A percentile compares a stretch with the other conserved stretches of the same genome.
These are phyloP conservation scores for Rhizophagus clarus DNA, from an alignment of 192 early-diverging fungal species.

Conservation along the genomic window DNA sequence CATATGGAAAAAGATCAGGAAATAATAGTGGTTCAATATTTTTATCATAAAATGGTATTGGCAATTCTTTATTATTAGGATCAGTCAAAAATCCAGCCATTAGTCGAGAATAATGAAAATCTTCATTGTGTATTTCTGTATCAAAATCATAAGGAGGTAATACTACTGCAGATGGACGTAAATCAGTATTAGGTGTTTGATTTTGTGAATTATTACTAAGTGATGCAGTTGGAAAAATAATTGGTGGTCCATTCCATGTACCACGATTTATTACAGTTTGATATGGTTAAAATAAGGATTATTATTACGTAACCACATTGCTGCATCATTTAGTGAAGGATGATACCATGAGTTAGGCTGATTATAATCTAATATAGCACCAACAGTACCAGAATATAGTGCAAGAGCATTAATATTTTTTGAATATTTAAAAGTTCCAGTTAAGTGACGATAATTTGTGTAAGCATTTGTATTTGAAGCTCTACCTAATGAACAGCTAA, in stretches of 20 bases:
- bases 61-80: background rate
- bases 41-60: background rate
- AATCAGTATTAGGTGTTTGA: background rate
- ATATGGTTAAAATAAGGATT: background rate
- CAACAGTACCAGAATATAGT: background rate
- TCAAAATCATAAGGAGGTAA: conserved; percentile 6
- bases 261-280: background rate
- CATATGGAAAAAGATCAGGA: conserved; percentile 2
- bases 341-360: background rate
- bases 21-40: background rate
- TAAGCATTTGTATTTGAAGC: background rate
- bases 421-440: background rate
- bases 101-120: background rate
- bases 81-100: background rate
- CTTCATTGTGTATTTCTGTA: conserved; percentile 12
- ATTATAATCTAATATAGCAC: background rate
- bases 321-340: background rate
- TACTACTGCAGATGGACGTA: background rate
- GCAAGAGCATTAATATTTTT: background rate
- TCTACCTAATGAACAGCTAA: background rate
- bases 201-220: background rate
- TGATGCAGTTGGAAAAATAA: background rate
- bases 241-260: background rate
- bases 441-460: background rate
- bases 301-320: background rate